Conservation (phyloP, 2,329 filamentous ascomycete species). For the Fusarium sp. region DNA sequence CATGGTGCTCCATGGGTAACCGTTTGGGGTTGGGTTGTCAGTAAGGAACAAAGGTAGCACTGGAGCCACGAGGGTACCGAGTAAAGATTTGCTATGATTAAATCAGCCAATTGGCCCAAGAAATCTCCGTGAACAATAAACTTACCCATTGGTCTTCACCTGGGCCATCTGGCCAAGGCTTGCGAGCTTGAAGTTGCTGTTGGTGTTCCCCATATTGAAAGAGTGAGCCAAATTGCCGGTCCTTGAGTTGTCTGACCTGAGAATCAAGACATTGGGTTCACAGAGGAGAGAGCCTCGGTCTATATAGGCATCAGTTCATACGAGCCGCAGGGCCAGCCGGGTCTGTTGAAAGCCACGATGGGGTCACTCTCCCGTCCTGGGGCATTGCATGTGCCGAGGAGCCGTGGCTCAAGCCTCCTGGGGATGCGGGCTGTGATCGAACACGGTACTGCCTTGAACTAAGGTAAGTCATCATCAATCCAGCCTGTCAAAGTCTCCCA, state of each 20-base stretch:
- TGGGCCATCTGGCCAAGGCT: conserved; percentile 39
- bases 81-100: conserved; percentile 54
- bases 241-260: conserved; percentile 15
- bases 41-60: conserved; percentile 61
- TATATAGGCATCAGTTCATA: conserved; percentile 36
- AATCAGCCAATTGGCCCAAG: conserved; percentile 19
- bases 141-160: conserved; percentile 45
- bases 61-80: conserved; percentile 59
- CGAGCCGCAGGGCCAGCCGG: conserved; percentile 4
- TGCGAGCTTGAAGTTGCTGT: conserved; percentile 36
- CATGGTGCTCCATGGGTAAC: conserved; percentile 67
- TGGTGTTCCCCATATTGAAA: conserved; percentile 42
- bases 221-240: conserved; percentile 4
- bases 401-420: conserved; percentile 28
- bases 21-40: conserved; percentile 65
- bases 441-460: conserved; percentile 10
- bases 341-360: conserved; percentile 23
- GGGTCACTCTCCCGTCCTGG: conserved; percentile 9
- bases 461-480: conserved; percentile 10
- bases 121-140: neutral
- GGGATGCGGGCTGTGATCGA: conserved; percentile 19
- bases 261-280: neutral
- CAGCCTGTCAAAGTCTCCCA: conserved; percentile 13
- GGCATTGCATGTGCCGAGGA: conserved; percentile 32
- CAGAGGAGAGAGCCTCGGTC: conserved; percentile 17